Percentiles rank a stretch among this genome's conserved stretches.
Conservation (phyloP, 2,329 filamentous ascomycete species). For the Pyrenochaeta sp. region DNA sequence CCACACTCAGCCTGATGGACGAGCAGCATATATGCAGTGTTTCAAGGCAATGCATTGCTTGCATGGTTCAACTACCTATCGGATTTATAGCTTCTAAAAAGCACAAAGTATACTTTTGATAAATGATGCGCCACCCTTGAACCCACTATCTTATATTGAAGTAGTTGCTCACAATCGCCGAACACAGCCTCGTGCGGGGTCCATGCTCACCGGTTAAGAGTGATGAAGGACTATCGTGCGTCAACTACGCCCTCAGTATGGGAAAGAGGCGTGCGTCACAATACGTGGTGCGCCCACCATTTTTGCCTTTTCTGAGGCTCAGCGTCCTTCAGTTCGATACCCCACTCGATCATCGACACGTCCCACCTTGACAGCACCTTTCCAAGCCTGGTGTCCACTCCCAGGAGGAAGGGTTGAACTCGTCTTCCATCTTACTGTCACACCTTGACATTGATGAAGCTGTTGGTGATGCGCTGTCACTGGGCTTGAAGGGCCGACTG, state of each 20-base stretch:
- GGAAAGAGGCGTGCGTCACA: not conserved
- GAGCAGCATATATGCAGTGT: too few species aligned
- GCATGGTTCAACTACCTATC: too few species aligned
- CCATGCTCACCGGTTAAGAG: constrained; percentile 1
- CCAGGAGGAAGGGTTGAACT: constrained; percentile 11
- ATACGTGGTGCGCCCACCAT: not conserved
- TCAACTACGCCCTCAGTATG: not conserved
- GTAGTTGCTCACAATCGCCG: not conserved
- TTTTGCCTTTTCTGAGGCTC: constrained; percentile 7
- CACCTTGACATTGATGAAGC: constrained; percentile 1
- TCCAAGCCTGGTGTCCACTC: constrained; percentile 14
- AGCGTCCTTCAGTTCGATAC: not conserved
- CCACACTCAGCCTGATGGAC: not conserved
- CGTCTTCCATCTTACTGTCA: constrained; percentile 12
- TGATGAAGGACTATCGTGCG: not conserved
- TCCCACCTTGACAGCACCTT: constrained; percentile 8
- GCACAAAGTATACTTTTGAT: not conserved
- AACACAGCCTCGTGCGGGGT: constrained; percentile 11
- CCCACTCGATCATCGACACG: constrained; percentile 12
- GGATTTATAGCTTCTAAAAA: not conserved
- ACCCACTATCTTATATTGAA: too few species aligned
- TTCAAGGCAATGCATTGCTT: too few species aligned
- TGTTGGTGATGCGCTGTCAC: not conserved
- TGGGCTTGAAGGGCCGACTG: constrained; percentile 15
- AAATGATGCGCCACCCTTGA: too few species aligned